phyloP scores from a whole-genome alignment of 257 asterid genomes.

The Dorcoceras hygrometricum region DNA sequence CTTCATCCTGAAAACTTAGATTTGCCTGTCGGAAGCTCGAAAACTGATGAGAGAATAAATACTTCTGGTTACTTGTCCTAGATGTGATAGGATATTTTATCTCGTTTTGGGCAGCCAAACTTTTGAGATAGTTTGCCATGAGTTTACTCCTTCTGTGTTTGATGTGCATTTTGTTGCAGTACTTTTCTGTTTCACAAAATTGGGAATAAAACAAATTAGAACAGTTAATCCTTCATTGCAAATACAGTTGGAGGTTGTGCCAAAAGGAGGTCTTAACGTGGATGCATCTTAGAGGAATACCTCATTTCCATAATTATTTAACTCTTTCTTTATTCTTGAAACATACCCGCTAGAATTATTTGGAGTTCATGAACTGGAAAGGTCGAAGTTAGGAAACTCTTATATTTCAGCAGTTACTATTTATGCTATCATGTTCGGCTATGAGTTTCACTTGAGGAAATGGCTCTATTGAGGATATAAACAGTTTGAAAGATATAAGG shows the following conservation, averaged over 20 bases:
- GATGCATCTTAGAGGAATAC: constrained; percentile 5
- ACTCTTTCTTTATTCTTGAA: neutral
- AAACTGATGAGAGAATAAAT: constrained; percentile 2
- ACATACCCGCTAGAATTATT: neutral
- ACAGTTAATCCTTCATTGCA: constrained; percentile 12
- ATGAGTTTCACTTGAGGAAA: constrained; percentile 2
- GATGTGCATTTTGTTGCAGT: neutral
- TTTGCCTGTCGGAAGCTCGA: constrained; percentile 12
- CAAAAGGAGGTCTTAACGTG: neutral
- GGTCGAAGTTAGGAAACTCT: constrained; percentile 4
- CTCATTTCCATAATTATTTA: neutral
- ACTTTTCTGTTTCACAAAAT: constrained; percentile 3
- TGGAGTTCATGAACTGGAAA: neutral
- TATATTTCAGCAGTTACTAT: constrained; percentile 6
- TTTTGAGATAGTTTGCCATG: neutral
- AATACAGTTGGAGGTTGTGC: constrained; percentile 1
- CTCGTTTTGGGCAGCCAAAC: neutral
- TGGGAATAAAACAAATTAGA: constrained; percentile 6
- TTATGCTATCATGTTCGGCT: constrained; percentile 6
- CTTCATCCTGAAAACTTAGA: constrained; percentile 9
- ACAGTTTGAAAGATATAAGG: neutral
- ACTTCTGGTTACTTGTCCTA: neutral
- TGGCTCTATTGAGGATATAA: neutral
- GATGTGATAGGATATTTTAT: constrained; percentile 8
- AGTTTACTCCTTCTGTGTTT: neutral